phyloP scores from a whole-genome alignment of 2,329 filamentous ascomycete species.

The Fusarium sp. region DNA sequence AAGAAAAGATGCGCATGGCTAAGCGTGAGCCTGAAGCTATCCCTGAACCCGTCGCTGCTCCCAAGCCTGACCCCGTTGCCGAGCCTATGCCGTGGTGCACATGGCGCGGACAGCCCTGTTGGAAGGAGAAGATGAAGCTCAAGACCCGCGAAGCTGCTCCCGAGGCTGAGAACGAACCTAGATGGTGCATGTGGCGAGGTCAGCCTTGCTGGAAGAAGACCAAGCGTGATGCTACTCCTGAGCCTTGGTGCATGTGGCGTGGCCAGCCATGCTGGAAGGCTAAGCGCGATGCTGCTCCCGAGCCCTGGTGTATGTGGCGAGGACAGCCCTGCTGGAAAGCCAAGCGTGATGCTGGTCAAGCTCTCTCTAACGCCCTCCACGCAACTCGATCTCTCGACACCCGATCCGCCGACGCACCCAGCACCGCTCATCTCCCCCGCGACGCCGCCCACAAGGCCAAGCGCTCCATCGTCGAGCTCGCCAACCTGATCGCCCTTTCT shows the following conservation, averaged over 20 bases:
- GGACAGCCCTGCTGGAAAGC: constrained; percentile 54
- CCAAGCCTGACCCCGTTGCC: background rate
- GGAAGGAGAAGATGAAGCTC: background rate
- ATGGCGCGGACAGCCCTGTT: constrained; percentile 13
- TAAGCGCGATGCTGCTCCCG: constrained; percentile 30
- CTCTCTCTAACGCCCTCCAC: constrained; percentile 44
- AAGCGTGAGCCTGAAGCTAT: constrained; percentile 2
- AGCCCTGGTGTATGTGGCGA: constrained; percentile 47
- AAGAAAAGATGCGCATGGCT: constrained; percentile 42
- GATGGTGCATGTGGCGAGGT: constrained; percentile 50
- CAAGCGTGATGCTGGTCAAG: constrained; percentile 50
- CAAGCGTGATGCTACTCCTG: constrained; percentile 31
- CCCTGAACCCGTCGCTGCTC: background rate
- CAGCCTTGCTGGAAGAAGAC: constrained; percentile 30
- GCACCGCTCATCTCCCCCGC: constrained; percentile 40
- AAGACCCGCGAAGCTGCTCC: background rate
- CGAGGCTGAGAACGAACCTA: constrained; percentile 2
- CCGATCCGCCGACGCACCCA: constrained; percentile 34
- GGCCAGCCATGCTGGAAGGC: constrained; percentile 28
- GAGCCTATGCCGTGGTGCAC: constrained; percentile 11
- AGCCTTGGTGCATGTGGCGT: constrained; percentile 18
- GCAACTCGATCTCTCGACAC: constrained; percentile 37
- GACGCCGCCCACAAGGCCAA: constrained; percentile 50
- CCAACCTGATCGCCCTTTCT: constrained; percentile 46
- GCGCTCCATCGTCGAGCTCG: constrained; percentile 51